phyloP scores from a whole-genome alignment of 1,139 yeast genomes.

The Blastobotrys niveus region DNA sequence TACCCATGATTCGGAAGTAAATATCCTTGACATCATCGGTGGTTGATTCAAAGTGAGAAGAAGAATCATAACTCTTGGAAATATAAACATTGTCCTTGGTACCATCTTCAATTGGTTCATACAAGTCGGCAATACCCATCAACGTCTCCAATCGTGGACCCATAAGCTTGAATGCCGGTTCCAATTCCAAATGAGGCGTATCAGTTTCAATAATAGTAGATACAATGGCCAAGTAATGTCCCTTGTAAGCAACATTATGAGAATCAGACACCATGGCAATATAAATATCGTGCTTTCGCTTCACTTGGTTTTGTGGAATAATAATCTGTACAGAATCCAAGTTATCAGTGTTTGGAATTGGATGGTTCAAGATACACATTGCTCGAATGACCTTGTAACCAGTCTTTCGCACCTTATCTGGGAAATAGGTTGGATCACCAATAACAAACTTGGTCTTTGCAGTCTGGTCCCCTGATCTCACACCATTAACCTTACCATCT shows the following conservation, averaged over 20 bases:
- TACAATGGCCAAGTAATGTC: constrained; percentile 85
- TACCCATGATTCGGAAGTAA: constrained; percentile 86
- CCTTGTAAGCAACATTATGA: constrained; percentile 88
- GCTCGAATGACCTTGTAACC: constrained; percentile 91
- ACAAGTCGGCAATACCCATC: constrained; percentile 91
- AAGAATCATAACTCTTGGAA: constrained; percentile 86
- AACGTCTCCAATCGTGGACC: constrained; percentile 77
- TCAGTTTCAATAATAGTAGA: constrained; percentile 95
- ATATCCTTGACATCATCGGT: constrained; percentile 96
- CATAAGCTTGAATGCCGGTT: constrained; percentile 87
- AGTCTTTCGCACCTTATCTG: constrained; percentile 76
- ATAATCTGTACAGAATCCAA: constrained; percentile 89
- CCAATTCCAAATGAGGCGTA: constrained; percentile 85
- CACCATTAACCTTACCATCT: constrained; percentile 74
- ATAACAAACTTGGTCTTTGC: constrained; percentile 92
- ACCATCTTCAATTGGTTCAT: constrained; percentile 85
- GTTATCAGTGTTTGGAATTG: constrained; percentile 75
- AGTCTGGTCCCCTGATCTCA: constrained; percentile 81
- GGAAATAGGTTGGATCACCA: constrained; percentile 98
- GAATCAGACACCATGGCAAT: constrained; percentile 85
- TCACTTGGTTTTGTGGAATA: constrained; percentile 94
- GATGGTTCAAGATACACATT: constrained; percentile 87
- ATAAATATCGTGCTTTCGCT: constrained; percentile 89
- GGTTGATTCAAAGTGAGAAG: constrained; percentile 92
- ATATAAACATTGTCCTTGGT: constrained; percentile 69